Conservation (phyloP, 805 yeast species). For the Pichia deserticola region DNA sequence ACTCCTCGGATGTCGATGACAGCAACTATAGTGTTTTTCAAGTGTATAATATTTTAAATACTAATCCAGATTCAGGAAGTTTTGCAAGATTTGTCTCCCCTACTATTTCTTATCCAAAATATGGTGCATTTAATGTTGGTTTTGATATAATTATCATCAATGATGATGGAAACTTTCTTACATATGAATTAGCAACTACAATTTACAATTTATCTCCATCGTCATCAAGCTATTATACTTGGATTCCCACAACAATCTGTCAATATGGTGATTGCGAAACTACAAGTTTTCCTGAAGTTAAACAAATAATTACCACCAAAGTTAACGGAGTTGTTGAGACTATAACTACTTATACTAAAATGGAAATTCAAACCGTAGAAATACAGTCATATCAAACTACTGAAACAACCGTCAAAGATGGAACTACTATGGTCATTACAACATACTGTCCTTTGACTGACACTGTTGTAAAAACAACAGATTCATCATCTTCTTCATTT, state of each 20-base stretch:
- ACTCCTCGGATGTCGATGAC: background rate
- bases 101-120: constrained; percentile 4
- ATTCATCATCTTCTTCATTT: background rate
- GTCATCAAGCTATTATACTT: constrained; percentile 2
- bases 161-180: background rate
- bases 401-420: constrained; percentile 11
- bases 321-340: background rate
- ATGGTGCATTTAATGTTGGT: constrained; percentile 5
- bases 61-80: constrained; percentile 1
- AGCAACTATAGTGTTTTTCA: constrained; percentile 8
- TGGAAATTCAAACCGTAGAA: background rate
- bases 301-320: background rate
- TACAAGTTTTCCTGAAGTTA: constrained; percentile 6
- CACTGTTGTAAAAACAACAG: no score
- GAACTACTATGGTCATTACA: constrained; percentile 8
- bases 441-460: no score
- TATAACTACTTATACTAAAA: constrained; percentile 1
- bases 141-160: background rate
- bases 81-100: constrained; percentile 10
- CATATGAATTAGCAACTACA: background rate
- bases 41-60: constrained; percentile 3
- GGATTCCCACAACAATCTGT: constrained; percentile 8
- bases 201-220: constrained; percentile 6
- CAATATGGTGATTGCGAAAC: constrained; percentile 8
- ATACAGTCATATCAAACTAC: constrained; percentile 10